Evolutionary conservation across 2,329 filamentous ascomycete species (phyloP), one percentile per base, ranked within the genome.

Genomic region (Hirsutella thompsonii): DNA sequence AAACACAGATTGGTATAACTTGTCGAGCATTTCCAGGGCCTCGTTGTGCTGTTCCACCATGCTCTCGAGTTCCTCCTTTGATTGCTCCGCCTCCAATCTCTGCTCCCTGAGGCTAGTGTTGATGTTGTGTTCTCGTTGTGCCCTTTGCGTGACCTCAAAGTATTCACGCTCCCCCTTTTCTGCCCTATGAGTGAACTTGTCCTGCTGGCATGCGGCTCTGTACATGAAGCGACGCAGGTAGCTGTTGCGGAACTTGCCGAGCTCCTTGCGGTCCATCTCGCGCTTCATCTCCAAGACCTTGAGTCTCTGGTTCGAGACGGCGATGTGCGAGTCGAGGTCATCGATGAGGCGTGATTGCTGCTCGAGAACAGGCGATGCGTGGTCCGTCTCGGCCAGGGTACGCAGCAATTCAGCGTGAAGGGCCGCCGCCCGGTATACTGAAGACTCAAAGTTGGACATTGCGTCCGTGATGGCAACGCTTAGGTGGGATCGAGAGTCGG

Each of bases 91-190:
- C 3, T 67, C 58, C 0, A 52, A 46, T 1, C 69, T 57, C 42
- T 68, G 62, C 1, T 39, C 39, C 5, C 57, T 54, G 3, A 76
- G 49, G 39, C 59, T 56, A 2, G 61, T 57, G 30, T 66, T 60
- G 38, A 62, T 50, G 32, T 66, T 61, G 36, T 65, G 62, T 34
- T 67, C 64, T 20, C 66, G 59, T 20, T 69, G 61, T 43, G 69
- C 61, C 23, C 65, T 55, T 44, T 73, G 66, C 37, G 73, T 60
- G 0, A 66, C 72, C 36, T 71, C 65, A 20, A 72, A 62, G 52
- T 74, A 77, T 46, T 76, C 72, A 35, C 59, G 55, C 52, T 76
- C 72, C 52, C 76, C 72, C 45, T 69, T 71, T 38, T 64, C 62
- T 13, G 70, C 68, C 38, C 61, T 63, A n/a, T 62, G 61, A 14